phyloP scores from a whole-genome alignment of 78 protist genomes.

The Trichosphaerium sp. region DNA sequence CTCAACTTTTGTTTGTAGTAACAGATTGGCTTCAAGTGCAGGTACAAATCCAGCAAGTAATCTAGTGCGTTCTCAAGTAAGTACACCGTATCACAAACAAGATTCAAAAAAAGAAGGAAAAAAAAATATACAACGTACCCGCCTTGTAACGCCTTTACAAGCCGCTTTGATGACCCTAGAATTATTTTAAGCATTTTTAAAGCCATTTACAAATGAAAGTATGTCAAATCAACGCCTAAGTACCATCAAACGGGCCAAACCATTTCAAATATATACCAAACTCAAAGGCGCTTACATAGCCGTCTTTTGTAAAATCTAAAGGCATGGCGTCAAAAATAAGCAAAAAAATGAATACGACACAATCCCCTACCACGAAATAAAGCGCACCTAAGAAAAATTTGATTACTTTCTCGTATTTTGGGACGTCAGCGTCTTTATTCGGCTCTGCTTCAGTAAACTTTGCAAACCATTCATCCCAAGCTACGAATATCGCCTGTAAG shows the following conservation, averaged over 20 bases:
- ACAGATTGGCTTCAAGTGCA: constrained; percentile 31
- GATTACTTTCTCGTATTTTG: too few relatives aligned
- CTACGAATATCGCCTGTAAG: too few relatives aligned
- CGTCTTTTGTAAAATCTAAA: constrained; percentile 28
- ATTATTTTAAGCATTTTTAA: neutral
- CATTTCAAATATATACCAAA: constrained; percentile 17
- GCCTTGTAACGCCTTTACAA: too few relatives aligned
- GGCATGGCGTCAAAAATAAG: too few relatives aligned
- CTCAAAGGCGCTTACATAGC: constrained; percentile 14
- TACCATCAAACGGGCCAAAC: constrained; percentile 23
- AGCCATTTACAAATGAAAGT: constrained; percentile 7
- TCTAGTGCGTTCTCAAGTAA: neutral
- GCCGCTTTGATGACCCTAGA: too few relatives aligned
- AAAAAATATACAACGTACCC: too few relatives aligned
- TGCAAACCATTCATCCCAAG: too few relatives aligned
- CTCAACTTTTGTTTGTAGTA: constrained; percentile 24
- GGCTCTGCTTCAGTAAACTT: too few relatives aligned
- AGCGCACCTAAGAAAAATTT: too few relatives aligned
- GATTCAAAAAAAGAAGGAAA: neutral
- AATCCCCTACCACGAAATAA: too few relatives aligned
- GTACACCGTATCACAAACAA: neutral
- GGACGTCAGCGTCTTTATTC: too few relatives aligned
- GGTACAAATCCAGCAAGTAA: constrained; percentile 43
- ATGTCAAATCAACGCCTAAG: neutral
- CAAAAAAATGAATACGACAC: too few relatives aligned